Percentiles rank a stretch among this genome's conserved stretches.
Evolutionary conservation across 1,284 basidiomycete genomes (phyloP).

Genomic region (Fereydounia khargensis): DNA sequence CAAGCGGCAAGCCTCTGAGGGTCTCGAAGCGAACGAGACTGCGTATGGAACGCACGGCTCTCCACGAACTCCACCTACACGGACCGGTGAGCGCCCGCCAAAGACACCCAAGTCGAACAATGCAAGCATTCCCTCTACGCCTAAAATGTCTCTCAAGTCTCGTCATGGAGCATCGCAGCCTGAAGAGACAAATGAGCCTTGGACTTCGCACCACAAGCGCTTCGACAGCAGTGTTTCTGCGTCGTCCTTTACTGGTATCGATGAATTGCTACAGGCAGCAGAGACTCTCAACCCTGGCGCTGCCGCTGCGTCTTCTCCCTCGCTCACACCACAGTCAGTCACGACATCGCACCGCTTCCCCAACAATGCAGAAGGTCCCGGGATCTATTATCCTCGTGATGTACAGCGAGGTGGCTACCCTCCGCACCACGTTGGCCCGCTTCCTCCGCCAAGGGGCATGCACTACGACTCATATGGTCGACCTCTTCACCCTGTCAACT

Average conservation of each 20-base stretch:
- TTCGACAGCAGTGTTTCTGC: conserved; percentile 13
- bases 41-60: no score
- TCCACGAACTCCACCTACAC: conserved; percentile 20
- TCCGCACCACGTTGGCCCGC: conserved; percentile 18
- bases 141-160: no score
- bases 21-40: conserved; percentile 10
- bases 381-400: no score
- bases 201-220: not conserved
- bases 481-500: conserved; percentile 13
- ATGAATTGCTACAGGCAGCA: conserved; percentile 54
- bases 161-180: no score
- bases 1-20: conserved; percentile 36
- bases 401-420: no score
- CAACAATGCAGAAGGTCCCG: no score
- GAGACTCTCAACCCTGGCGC: conserved; percentile 48
- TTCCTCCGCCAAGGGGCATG: conserved; percentile 8
- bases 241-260: conserved; percentile 48
- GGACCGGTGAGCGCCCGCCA: conserved; percentile 20
- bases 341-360: no score
- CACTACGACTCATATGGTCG: conserved; percentile 19
- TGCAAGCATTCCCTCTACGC: conserved; percentile 20
- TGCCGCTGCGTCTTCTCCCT: conserved; percentile 16
- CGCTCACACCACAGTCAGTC: no score
- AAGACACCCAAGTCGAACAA: conserved; percentile 25
- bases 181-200: no score